These are phyloP conservation scores for Aspergillus biplanus DNA, from an alignment of 495 filamentous ascomycete species.

Conservation along the genomic window DNA sequence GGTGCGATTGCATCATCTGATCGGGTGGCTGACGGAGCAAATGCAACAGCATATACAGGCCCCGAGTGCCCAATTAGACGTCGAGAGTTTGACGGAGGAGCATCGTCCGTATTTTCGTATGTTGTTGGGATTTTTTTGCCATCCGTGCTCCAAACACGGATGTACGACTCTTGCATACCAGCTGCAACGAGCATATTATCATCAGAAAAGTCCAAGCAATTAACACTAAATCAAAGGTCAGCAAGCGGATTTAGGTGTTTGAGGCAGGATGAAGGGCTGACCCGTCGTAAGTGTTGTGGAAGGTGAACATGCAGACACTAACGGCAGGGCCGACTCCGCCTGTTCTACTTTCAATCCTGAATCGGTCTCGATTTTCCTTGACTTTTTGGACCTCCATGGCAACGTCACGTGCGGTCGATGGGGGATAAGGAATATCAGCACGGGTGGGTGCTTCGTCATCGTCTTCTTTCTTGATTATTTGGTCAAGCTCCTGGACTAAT, in stretches of 20 bases:
- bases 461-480: slow-evolving; percentile 87
- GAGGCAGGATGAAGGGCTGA: slow-evolving; percentile 44
- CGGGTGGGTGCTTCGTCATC: slow-evolving; percentile 79
- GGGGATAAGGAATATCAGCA: slow-evolving; percentile 79
- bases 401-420: slow-evolving; percentile 83
- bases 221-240: slow-evolving; percentile 62
- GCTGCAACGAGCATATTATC: slow-evolving; percentile 83
- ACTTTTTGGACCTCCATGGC: slow-evolving; percentile 93
- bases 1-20: slow-evolving; percentile 52
- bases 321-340: slow-evolving; percentile 79
- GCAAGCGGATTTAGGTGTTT: slow-evolving; percentile 8
- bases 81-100: slow-evolving; percentile 63
- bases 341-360: slow-evolving; percentile 77
- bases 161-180: slow-evolving; percentile 90
- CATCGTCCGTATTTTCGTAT: slow-evolving; percentile 44
- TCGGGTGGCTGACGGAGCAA: slow-evolving; percentile 74
- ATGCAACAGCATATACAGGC: slow-evolving; percentile 85
- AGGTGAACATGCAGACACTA: slow-evolving; percentile 93
- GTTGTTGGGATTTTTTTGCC: slow-evolving; percentile 64
- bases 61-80: slow-evolving; percentile 91
- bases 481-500: slow-evolving; percentile 78
- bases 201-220: slow-evolving; percentile 90
- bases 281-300: slow-evolving; percentile 93
- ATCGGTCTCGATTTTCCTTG: slow-evolving; percentile 89
- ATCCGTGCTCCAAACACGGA: slow-evolving; percentile 88